Base-by-base conservation (phyloP, 148 eudicot genomes). In the Amaranthus hypochondriacus region DNA sequence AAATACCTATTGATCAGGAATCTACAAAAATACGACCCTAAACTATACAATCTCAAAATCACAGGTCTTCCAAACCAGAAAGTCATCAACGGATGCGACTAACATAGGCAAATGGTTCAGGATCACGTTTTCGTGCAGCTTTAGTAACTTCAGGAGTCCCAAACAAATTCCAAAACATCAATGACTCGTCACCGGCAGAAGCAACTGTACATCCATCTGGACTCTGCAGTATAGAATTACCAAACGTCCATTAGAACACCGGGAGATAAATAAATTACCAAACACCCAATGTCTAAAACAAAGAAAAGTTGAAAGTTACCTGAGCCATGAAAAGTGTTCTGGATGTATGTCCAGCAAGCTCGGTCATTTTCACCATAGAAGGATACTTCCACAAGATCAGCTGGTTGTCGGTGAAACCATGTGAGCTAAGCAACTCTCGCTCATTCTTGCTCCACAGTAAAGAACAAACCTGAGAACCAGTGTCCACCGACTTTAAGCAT, bases 341-440 rank as follows among this genome's bases (percentile, higher is more conserved):
- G 48, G 98, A 92, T 18, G 96, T 88, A 78, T 90, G 97, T 48
- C 97, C 97, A 63, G 93, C 92, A 60, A 95, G 96, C 87, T 95
- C 97, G 6, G 90, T 89, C 73, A 87, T 81, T 74, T 95, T 95
- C 75, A 88, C 97, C 97, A 95, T 95, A 10, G 98, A 92, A 5
- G 98, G 98, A 73, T 92, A 95, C 78, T 92, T 95, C 98, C 98
- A 95, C 10, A 95, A 86, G 59, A 90, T 95, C 61, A 92, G 85
- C 82, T 95, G 97, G 83, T 95, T 92, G 81, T 92, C 92, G 60
- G 90, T 85, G 77, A 95, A 90, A 0, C 98, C 98, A 44, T 95
- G 98, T 56, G 98, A 95, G 73, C 98, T 95, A 9, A 95, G 88
- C 76, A 88, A 78, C 73, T 92, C 97, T 1, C 97, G 84, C 84